phyloP scores from a whole-genome alignment of 2,329 filamentous ascomycete species.

The Xylariaceae sp. region DNA sequence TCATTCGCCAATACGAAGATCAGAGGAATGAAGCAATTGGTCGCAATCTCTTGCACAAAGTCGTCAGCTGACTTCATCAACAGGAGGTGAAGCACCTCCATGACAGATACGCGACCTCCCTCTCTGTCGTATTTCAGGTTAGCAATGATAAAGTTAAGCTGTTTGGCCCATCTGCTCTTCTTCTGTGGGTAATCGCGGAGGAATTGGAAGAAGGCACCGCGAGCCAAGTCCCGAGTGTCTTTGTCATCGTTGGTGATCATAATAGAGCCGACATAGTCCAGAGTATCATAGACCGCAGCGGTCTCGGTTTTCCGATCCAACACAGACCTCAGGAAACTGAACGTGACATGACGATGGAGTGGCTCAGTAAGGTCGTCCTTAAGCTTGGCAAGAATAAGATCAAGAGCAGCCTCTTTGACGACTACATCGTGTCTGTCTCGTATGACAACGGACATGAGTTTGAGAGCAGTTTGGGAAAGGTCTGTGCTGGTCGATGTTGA shows the following conservation, averaged over 20 bases:
- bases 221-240: conserved; percentile 76
- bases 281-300: conserved; percentile 79
- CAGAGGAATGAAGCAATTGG: conserved; percentile 76
- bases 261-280: conserved; percentile 81
- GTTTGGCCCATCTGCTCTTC: conserved; percentile 80
- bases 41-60: conserved; percentile 72
- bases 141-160: conserved; percentile 78
- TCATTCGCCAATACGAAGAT: conserved; percentile 85
- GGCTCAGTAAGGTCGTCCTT: conserved; percentile 89
- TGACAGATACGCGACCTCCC: conserved; percentile 82
- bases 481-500: conserved; percentile 75
- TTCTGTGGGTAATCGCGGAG: conserved; percentile 90
- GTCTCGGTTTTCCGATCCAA: conserved; percentile 81
- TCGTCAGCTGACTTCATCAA: conserved; percentile 77
- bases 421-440: conserved; percentile 69
- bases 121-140: conserved; percentile 88
- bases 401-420: conserved; percentile 74
- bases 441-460: conserved; percentile 77
- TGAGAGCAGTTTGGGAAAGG: conserved; percentile 78
- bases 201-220: conserved; percentile 90
- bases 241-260: conserved; percentile 96
- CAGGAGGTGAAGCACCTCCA: conserved; percentile 85
- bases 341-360: conserved; percentile 84
- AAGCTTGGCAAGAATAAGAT: conserved; percentile 72
- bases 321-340: conserved; percentile 86